Percentiles rank a stretch among this genome's conserved stretches.
These are phyloP conservation scores for Nadsonia commutata DNA, from an alignment of 1,139 yeast genomes.

Conservation along the genomic window DNA sequence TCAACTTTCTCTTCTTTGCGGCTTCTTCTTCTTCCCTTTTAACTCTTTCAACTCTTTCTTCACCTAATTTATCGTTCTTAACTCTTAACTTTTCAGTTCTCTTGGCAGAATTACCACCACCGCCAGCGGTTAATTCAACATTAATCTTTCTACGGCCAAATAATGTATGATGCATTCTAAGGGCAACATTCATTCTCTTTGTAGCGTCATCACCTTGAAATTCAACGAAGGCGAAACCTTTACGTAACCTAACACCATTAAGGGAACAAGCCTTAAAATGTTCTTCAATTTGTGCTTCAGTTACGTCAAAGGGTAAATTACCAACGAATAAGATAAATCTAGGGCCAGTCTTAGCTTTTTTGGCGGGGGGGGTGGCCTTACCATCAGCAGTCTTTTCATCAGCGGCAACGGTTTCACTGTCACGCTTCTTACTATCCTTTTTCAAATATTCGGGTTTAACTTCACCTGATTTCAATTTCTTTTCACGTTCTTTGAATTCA, in stretches of 20 bases:
- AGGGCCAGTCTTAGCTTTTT: constrained; percentile 41
- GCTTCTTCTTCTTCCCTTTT: constrained; percentile 14
- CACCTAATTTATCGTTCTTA: constrained; percentile 59
- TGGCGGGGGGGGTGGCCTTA: constrained; percentile 5
- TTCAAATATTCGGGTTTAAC: constrained; percentile 7
- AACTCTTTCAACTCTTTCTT: constrained; percentile 20
- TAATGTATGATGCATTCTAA: constrained; percentile 64
- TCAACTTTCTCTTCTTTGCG: constrained; percentile 14
- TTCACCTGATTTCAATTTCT: constrained; percentile 6
- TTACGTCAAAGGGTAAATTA: constrained; percentile 63
- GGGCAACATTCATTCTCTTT: constrained; percentile 55
- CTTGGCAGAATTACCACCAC: constrained; percentile 78
- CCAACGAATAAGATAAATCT: constrained; percentile 86
- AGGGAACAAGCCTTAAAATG: constrained; percentile 71
- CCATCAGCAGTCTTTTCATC: constrained; percentile 2
- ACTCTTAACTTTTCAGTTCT: constrained; percentile 58
- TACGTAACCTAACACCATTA: constrained; percentile 58
- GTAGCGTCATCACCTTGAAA: constrained; percentile 58
- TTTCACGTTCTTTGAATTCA: constrained; percentile 6
- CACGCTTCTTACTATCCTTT: constrained; percentile 8
- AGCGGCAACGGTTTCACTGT: constrained; percentile 7
- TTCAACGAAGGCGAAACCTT: constrained; percentile 86
- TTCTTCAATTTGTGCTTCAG: constrained; percentile 44
- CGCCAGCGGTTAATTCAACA: constrained; percentile 94
- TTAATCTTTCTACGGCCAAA: constrained; percentile 64